phyloP scores from a whole-genome alignment of 768 basidiomycete species.

The Scleroderma citrinum region DNA sequence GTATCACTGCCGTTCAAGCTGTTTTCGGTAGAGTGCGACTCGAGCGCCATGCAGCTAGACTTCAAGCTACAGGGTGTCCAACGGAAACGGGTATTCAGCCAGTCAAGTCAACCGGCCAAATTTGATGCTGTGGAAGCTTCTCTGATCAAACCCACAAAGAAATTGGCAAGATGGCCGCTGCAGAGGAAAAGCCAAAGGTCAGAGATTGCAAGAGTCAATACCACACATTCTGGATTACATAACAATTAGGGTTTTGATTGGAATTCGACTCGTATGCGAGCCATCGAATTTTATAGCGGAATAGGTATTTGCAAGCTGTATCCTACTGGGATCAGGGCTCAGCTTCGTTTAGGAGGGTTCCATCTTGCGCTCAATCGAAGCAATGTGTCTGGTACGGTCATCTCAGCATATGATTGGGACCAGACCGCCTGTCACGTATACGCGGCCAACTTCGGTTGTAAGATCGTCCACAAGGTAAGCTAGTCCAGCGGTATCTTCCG shows the following conservation, averaged over 20 bases:
- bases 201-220: too few species aligned
- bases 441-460: conserved; percentile 47
- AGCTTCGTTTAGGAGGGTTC: conserved; percentile 50
- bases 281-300: conserved; percentile 72
- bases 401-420: conserved; percentile 83
- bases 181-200: neutral
- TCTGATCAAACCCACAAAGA: neutral
- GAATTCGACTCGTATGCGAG: too few species aligned
- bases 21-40: neutral
- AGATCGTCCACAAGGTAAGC: conserved; percentile 36
- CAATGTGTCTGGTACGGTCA: conserved; percentile 38
- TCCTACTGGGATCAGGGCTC: neutral
- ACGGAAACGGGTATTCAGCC: neutral
- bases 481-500: neutral
- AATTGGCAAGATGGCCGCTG: neutral
- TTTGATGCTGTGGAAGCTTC: neutral
- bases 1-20: conserved; percentile 1
- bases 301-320: conserved; percentile 46
- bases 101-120: neutral
- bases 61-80: neutral
- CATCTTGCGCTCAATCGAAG: conserved; percentile 61
- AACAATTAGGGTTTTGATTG: too few species aligned
- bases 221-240: neutral
- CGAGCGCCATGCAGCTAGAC: neutral
- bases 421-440: conserved; percentile 69